Evolutionary conservation across 2,329 filamentous ascomycete genomes (phyloP), one percentile per base, ranked within the genome.

Genomic region (Magnaporthales sp.): DNA sequence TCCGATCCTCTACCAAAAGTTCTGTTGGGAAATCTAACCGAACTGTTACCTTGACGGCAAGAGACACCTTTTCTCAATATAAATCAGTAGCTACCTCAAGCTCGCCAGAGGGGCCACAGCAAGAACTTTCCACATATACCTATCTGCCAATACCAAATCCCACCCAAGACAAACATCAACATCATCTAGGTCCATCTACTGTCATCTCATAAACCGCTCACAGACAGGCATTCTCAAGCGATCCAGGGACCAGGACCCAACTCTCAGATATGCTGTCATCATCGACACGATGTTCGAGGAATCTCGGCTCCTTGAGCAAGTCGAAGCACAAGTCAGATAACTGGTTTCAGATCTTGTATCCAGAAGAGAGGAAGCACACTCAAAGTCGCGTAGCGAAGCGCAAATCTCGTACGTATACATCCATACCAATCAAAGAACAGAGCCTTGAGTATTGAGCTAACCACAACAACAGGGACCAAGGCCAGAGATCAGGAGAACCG

Each of bases 381-480:
- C 90, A 92, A 75, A 93, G 92, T 74, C 85, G 89, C 66, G 84
- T 92, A 68, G 90, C 90, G 2, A 90, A 92, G 73, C 83, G 90
- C 70, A 91, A 91, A 72, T 92, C 91, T 71, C 84, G 90, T 92
- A 83, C 73, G 88, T 79, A 26, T 27, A 15, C 26, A 26, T 4
- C 26, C 51, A n/a, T 15, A 15, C 10, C 61, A 62, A 31, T n/a
- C 62, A 32, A 32, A 32, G 31, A 32, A 32, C 31, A 32, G 31
- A 32, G 31, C 31, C 58, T 22, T 54, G 26, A 22, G 26, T 67
- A 19, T 38, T 26, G 10, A 13, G 63, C 63, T 54, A 46, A 27
- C 30, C 27, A 11, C 27, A 3, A 0, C 66, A 63, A 70, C 69
- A 92, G 90, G 90, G 71, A 89, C 91, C 70, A 92, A 91, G 72